Conservation (phyloP, 805 yeast species). For the Pichia rugopelliculosa region DNA sequence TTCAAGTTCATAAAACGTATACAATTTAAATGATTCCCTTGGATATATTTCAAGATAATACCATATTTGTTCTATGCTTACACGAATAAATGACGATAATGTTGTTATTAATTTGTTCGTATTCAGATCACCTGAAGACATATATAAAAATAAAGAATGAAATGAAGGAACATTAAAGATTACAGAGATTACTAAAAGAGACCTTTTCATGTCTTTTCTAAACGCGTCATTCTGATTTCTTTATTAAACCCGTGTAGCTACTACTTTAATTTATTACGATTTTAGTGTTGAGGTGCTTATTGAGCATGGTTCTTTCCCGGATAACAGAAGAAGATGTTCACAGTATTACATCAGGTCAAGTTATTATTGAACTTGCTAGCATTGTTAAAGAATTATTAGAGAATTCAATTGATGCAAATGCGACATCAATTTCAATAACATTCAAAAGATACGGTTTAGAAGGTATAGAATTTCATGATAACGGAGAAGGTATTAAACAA, state of each 20-base stretch:
- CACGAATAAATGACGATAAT: conserved; percentile 2
- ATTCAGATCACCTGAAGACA: not conserved
- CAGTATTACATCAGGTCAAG: conserved; percentile 86
- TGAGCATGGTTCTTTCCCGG: conserved; percentile 26
- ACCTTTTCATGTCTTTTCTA: too few relatives aligned
- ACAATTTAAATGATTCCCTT: conserved; percentile 36
- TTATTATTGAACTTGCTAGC: conserved; percentile 68
- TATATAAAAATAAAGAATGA: not conserved
- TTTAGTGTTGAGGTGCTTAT: too few relatives aligned
- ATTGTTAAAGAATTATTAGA: conserved; percentile 84
- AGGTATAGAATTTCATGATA: conserved; percentile 57
- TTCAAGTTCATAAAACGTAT: conserved; percentile 36
- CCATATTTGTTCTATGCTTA: conserved; percentile 39
- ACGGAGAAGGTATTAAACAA: conserved; percentile 56
- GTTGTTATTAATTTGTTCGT: not conserved
- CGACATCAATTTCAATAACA: conserved; percentile 58
- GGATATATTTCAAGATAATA: conserved; percentile 51
- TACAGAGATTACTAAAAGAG: too few relatives aligned
- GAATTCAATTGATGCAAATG: conserved; percentile 75
- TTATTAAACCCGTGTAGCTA: too few relatives aligned
- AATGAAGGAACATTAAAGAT: not conserved
- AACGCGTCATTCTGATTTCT: too few relatives aligned
- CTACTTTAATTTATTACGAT: too few relatives aligned
- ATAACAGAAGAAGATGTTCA: conserved; percentile 54
- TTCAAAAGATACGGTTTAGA: conserved; percentile 63